These are phyloP conservation scores for Phytophthora sp. DNA, from an alignment of 352 stramenopile genomes.

Conservation along the genomic window DNA sequence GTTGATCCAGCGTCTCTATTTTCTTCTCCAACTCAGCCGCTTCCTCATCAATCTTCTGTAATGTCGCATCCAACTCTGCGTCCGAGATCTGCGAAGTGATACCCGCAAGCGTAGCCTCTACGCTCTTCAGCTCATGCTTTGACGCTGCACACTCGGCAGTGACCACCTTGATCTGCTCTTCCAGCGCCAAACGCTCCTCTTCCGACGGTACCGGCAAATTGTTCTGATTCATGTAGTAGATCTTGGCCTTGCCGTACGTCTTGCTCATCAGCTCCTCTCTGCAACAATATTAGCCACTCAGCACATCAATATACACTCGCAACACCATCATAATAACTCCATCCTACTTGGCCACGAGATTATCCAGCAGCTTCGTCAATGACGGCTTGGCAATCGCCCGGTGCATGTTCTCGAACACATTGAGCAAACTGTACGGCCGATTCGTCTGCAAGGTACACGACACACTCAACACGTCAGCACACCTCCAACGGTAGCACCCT, in stretches of 20 bases:
- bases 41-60: constrained; percentile 59
- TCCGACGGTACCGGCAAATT: constrained; percentile 65
- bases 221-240: constrained; percentile 87
- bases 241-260: constrained; percentile 82
- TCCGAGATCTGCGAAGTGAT: constrained; percentile 76
- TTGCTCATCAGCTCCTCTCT: constrained; percentile 73
- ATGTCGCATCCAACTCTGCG: constrained; percentile 53
- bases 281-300: no score
- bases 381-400: constrained; percentile 71
- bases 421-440: constrained; percentile 83
- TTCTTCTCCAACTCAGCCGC: constrained; percentile 48
- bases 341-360: constrained; percentile 63
- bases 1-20: constrained; percentile 51
- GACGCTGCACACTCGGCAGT: constrained; percentile 51
- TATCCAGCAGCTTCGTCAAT: constrained; percentile 79
- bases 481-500: not conserved
- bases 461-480: constrained; percentile 1
- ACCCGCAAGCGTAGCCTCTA: constrained; percentile 46
- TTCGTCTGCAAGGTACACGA: constrained; percentile 57
- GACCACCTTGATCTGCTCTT: constrained; percentile 60
- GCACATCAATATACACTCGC: not conserved
- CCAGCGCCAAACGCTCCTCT: constrained; percentile 43
- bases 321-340: not conserved
- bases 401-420: constrained; percentile 89
- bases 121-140: constrained; percentile 67